Percentiles rank a stretch among this genome's conserved stretches.
Conservation (phyloP, 1,139 yeast species). For the Blastobotrys buckinghamii region DNA sequence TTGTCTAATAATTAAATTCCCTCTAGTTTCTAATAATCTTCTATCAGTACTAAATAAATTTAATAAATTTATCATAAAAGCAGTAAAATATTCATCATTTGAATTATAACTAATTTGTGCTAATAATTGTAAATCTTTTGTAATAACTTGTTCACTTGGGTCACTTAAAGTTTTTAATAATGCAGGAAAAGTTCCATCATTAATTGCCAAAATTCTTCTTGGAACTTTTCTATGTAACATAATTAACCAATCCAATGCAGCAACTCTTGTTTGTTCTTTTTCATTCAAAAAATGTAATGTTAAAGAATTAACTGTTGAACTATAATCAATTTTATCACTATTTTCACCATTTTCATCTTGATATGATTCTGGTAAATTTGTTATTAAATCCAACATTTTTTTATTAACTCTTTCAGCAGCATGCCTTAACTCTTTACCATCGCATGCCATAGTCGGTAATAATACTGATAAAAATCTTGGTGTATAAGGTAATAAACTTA, state of each 20-base stretch:
- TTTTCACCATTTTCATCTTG: slow-evolving; percentile 20
- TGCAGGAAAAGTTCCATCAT: slow-evolving; percentile 68
- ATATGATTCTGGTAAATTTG: slow-evolving; percentile 27
- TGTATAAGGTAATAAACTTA: slow-evolving; percentile 60
- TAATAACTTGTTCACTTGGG: slow-evolving; percentile 78
- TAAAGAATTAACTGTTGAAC: slow-evolving; percentile 54
- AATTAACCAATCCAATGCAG: slow-evolving; percentile 87
- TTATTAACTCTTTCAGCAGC: slow-evolving; percentile 51
- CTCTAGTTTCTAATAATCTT: slow-evolving; percentile 59
- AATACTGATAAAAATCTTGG: slow-evolving; percentile 54
- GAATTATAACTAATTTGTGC: slow-evolving; percentile 75
- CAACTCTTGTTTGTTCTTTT: slow-evolving; percentile 75
- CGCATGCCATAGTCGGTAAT: slow-evolving; percentile 50
- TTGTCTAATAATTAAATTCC: slow-evolving; percentile 80
- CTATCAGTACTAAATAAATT: slow-evolving; percentile 63
- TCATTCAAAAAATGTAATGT: slow-evolving; percentile 59
- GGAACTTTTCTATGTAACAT: slow-evolving; percentile 76
- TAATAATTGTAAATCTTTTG: slow-evolving; percentile 67
- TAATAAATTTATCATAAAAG: slow-evolving; percentile 68
- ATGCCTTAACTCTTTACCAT: slow-evolving; percentile 46
- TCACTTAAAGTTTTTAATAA: slow-evolving; percentile 77
- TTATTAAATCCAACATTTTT: slow-evolving; percentile 44
- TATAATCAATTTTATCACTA: slow-evolving; percentile 43
- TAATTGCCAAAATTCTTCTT: slow-evolving; percentile 47
- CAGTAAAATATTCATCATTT: slow-evolving; percentile 70